Base-by-base conservation (phyloP, 1,284 basidiomycete species). In the Psilocybe mexicana region DNA sequence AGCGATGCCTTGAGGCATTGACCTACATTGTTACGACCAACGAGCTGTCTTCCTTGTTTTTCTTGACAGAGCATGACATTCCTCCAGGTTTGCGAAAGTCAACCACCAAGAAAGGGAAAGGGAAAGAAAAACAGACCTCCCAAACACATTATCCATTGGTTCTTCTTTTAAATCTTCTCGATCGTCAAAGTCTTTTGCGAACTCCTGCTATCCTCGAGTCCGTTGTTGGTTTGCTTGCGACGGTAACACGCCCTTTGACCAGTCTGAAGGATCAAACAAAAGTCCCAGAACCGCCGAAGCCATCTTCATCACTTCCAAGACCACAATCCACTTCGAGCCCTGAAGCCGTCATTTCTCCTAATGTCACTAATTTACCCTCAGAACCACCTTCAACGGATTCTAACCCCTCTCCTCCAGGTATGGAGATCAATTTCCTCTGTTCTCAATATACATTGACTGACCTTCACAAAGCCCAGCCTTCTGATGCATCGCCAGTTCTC, bases 21-120 rank as follows among this genome's bases (percentile, higher is more conserved):
- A 85, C 86, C 0, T 92, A 86, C 72, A 93, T 98, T 64, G 94
- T 96, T 67, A 84, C 80, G 56, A 80, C 87, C 25, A 97, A 96
- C 72, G 88, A 93, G 59, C 72, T 84, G 14, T 91, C 92, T 0
- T 90, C 94, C 0, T 74, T 93, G 23, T 98, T 95, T 80, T 98
- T 98, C 85, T 79, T 98, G 57, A 93, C 89, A 0, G 96, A 98
- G 72, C 94, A 97, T 67, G 96, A 98, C 65, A 76, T 94, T 30
- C 87, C 91, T 3, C 80, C 81, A 14, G 88, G 90, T 35, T 79
- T 95, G 25, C 86, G 86, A 62, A 86, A 87, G 65, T 73, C 79
- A 6, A 74, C 80, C 0, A 82, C 83, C 10, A 93, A 89, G 74
- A 96, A 96, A 72, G 93, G 93, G 23, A 96, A 96, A 73, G 93